phyloP scores from a whole-genome alignment of 371 early-diverging fungal genomes.

The Chytridium lagenaria region DNA sequence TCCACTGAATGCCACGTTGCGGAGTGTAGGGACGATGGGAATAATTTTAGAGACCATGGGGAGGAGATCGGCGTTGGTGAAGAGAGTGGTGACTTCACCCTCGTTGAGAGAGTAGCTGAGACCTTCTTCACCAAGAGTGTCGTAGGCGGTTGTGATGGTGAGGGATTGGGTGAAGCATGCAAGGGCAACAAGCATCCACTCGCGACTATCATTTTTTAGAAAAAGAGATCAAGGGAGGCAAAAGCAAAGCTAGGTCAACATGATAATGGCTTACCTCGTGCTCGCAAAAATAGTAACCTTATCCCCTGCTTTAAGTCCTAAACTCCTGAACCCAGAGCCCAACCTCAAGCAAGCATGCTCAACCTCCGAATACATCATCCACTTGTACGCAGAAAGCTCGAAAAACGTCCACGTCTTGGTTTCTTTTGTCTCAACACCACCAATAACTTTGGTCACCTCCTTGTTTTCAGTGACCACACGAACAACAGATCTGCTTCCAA shows the following conservation, averaged over 20 bases:
- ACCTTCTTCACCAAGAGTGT: slow-evolving; percentile 88
- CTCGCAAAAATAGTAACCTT: slow-evolving; percentile 77
- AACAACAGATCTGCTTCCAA: slow-evolving; percentile 73
- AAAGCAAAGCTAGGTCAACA: neutral
- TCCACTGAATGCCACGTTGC: slow-evolving; percentile 77
- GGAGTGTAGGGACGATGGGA: slow-evolving; percentile 66
- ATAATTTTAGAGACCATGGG: slow-evolving; percentile 58
- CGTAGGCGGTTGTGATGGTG: slow-evolving; percentile 86
- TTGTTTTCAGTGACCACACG: slow-evolving; percentile 75
- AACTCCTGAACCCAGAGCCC: slow-evolving; percentile 70
- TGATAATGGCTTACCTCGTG: slow-evolving; percentile 63
- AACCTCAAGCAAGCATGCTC: slow-evolving; percentile 53
- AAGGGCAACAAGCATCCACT: slow-evolving; percentile 77
- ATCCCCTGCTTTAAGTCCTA: slow-evolving; percentile 67
- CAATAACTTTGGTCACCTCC: slow-evolving; percentile 72
- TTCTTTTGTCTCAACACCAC: slow-evolving; percentile 64
- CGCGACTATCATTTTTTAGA: slow-evolving; percentile 53
- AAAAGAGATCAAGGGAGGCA: neutral
- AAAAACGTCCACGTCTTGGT: slow-evolving; percentile 81
- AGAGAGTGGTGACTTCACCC: slow-evolving; percentile 76
- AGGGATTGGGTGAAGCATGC: slow-evolving; percentile 74
- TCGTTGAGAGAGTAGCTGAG: slow-evolving; percentile 85
- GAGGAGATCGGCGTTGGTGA: slow-evolving; percentile 83
- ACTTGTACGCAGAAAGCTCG: slow-evolving; percentile 71
- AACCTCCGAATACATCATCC: slow-evolving; percentile 71